A percentile compares a stretch with the other conserved stretches of the same genome.
Conservation (phyloP, 1,284 basidiomycete genomes). For the Microbotryum lychnidis-dioicae region DNA sequence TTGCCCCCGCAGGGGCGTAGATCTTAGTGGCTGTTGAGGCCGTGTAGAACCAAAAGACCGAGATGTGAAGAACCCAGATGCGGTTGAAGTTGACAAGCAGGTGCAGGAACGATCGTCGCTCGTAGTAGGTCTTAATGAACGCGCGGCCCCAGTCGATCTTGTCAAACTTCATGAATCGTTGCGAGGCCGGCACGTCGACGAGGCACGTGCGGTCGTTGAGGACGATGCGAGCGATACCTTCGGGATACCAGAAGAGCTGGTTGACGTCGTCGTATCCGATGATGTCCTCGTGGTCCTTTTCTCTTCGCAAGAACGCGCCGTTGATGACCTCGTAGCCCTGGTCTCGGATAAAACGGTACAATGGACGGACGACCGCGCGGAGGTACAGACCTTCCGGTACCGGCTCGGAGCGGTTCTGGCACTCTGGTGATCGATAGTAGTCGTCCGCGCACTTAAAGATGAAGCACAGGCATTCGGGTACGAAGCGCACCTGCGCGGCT, state of each 20-base stretch:
- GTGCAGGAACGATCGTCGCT: slow-evolving; percentile 88
- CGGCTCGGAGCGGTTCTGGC: slow-evolving; percentile 84
- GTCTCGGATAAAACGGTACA: slow-evolving; percentile 96
- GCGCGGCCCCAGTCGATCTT: slow-evolving; percentile 86
- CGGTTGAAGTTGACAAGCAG: slow-evolving; percentile 96
- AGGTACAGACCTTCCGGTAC: slow-evolving; percentile 94
- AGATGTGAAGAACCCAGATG: slow-evolving; percentile 90
- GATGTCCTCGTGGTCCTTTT: slow-evolving; percentile 86
- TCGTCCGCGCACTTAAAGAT: slow-evolving; percentile 99
- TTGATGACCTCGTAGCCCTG: slow-evolving; percentile 96
- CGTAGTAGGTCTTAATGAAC: slow-evolving; percentile 96
- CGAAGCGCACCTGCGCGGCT: slow-evolving; percentile 95
- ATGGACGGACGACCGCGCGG: slow-evolving; percentile 79
- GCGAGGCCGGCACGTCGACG: slow-evolving; percentile 76
- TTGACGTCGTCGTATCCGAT: slow-evolving; percentile 99
- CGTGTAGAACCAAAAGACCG: slow-evolving; percentile 89
- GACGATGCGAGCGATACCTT: slow-evolving; percentile 87
- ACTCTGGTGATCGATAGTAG: slow-evolving; percentile 98
- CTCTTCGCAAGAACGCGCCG: slow-evolving; percentile 85
- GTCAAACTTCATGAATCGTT: slow-evolving; percentile 91
- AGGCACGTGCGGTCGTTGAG: slow-evolving; percentile 79
- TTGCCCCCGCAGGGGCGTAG: slow-evolving; percentile 49
- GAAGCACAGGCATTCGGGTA: slow-evolving; percentile 94
- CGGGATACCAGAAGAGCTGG: slow-evolving; percentile 99
- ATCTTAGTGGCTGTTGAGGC: slow-evolving; percentile 77